These are phyloP conservation scores for Porosira glacialis DNA, from an alignment of 352 stramenopile genomes.

Conservation along the genomic window DNA sequence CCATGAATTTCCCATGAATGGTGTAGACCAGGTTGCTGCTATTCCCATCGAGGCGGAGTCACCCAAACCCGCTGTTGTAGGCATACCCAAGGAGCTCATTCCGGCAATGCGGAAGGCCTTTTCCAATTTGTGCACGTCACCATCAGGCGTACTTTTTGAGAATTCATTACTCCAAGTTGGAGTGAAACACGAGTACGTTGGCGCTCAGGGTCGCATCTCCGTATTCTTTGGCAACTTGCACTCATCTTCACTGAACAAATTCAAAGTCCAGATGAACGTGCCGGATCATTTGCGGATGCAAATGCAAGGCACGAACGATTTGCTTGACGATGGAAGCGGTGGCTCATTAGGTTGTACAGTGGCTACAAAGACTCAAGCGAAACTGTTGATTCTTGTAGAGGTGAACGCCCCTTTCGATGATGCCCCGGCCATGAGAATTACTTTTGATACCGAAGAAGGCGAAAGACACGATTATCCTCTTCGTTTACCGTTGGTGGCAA, in stretches of 20 bases:
- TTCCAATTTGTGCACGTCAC: conserved; percentile 85
- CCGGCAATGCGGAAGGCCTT: conserved; percentile 83
- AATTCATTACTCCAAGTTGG: conserved; percentile 91
- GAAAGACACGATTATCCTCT: conserved; percentile 82
- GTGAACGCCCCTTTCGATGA: conserved; percentile 88
- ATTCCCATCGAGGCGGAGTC: conserved; percentile 10
- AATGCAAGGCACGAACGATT: conserved; percentile 73
- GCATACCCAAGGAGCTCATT: conserved; percentile 81
- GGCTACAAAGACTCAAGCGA: conserved; percentile 86
- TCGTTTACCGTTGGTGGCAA: conserved; percentile 85
- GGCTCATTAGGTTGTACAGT: conserved; percentile 83
- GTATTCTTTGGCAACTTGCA: conserved; percentile 95
- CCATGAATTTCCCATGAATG: too few species aligned
- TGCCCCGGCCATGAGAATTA: conserved; percentile 85
- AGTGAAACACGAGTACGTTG: conserved; percentile 92
- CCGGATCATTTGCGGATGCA: conserved; percentile 79
- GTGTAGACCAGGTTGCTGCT: conserved; percentile 8
- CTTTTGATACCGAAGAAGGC: conserved; percentile 82
- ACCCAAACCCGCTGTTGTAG: conserved; percentile 45
- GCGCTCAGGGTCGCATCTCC: conserved; percentile 88
- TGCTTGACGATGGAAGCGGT: conserved; percentile 69
- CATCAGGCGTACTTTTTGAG: conserved; percentile 88
- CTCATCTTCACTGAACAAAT: conserved; percentile 81
- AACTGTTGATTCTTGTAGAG: conserved; percentile 89
- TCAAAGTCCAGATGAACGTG: conserved; percentile 83